Base-by-base conservation (phyloP, 2,329 filamentous ascomycete genomes). In the Ophioceras dolichostomum region DNA sequence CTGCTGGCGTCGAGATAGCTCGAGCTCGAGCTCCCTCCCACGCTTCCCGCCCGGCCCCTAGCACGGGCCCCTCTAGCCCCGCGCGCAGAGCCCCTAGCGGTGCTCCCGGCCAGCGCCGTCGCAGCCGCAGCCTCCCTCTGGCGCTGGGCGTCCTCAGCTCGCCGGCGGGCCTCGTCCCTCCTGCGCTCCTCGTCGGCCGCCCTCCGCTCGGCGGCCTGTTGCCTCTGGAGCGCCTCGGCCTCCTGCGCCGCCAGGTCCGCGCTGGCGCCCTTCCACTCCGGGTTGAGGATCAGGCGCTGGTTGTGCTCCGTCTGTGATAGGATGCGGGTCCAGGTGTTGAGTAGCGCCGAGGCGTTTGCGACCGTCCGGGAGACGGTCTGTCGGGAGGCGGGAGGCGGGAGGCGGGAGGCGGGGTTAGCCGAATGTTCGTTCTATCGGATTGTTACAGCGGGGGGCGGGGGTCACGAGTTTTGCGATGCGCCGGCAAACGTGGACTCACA, bases 271-370 rank as follows among this genome's bases (percentile, higher is more conserved):
- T 89, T 81, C 87, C 89, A 98, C 41, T 76, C 68, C 2, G 86
- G 83, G 52, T 94, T 83, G 32, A 96, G 69, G 32, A 98, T 80
- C 36, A 98, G 67, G 18, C 91, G 79, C 57, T 96, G 88, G 54
- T 94, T 96, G 60, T 98, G 91, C 60, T 98, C 91, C 4, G 91
- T 95, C 59, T 98, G 91, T 6, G 86, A 91, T 10, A 98, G 73
- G 46, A 98, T 95, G 37, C 87, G 79, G 8, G 87, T 94, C 89
- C 89, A 98, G 13, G 88, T 94, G 50, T 93, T 87, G 22, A 98
- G 76, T 12, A 98, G 73, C 1, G 83, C 83, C 12, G 88, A 93
- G 4, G 91, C 87, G 39, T 88, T 89, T 46, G 73, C 73, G 30
- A 96, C 87, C 3, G 91, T 95, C 43, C 73, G 73, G 38, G 82